Conservation (phyloP, 2,329 filamentous ascomycete species). For the Aspergillus carbonarius region DNA sequence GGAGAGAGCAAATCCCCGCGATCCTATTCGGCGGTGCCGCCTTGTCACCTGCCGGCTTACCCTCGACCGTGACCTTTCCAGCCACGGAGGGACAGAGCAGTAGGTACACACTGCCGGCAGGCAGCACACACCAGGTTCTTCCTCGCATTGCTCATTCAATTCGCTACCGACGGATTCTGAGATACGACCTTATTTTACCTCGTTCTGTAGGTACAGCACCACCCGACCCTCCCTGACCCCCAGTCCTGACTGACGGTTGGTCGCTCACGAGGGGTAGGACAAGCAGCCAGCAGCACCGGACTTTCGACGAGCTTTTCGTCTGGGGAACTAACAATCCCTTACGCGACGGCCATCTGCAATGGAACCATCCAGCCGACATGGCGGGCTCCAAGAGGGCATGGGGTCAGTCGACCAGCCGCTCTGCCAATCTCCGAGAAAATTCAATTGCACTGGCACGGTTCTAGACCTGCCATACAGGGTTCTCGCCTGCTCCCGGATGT, state of each 20-base stretch:
- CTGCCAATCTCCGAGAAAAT: not conserved
- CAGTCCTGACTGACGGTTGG: not conserved
- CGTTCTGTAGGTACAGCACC: not conserved
- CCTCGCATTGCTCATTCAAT: not conserved
- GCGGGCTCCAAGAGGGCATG: not conserved
- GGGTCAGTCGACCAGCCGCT: conserved; percentile 2
- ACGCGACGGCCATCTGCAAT: not conserved
- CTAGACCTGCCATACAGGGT: conserved; percentile 1
- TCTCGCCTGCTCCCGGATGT: conserved; percentile 1
- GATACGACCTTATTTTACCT: not conserved
- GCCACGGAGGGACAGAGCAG: not conserved
- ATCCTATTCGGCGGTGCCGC: not conserved
- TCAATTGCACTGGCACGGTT: not conserved
- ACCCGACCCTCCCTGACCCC: not conserved
- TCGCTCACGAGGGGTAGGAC: not conserved
- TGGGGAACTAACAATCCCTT: not conserved
- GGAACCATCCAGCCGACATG: not conserved
- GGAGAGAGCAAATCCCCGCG: conserved; percentile 3
- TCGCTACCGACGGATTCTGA: not conserved
- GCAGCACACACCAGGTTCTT: not conserved
- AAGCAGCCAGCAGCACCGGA: not conserved
- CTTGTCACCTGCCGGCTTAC: not conserved
- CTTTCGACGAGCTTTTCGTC: not conserved
- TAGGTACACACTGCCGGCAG: not conserved
- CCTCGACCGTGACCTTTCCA: not conserved